Conservation (phyloP, 2,329 filamentous ascomycete genomes). For the Microcyclospora tardicrescens region DNA sequence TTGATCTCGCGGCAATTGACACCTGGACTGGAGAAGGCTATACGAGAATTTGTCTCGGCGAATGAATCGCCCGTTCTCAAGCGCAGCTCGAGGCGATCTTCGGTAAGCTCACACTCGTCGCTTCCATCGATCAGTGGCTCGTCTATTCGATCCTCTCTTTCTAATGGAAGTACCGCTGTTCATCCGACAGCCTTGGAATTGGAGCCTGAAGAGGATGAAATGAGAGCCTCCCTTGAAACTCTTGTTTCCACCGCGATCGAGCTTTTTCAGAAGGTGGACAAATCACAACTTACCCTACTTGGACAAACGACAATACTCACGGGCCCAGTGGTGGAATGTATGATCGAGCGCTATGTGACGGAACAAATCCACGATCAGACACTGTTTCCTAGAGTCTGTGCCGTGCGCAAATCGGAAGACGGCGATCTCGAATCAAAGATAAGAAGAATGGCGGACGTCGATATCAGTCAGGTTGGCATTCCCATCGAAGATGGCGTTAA, state of each 20-base stretch:
- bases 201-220: constrained; percentile 82
- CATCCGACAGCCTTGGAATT: constrained; percentile 48
- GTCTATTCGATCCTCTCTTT: constrained; percentile 23
- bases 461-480: constrained; percentile 89
- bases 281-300: constrained; percentile 81
- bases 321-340: constrained; percentile 75
- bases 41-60: constrained; percentile 75
- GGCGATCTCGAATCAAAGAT: constrained; percentile 80
- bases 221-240: constrained; percentile 79
- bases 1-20: constrained; percentile 97
- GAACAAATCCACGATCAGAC: constrained; percentile 80
- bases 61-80: constrained; percentile 69
- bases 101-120: constrained; percentile 22
- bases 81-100: constrained; percentile 21
- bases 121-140: constrained; percentile 21
- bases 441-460: constrained; percentile 82
- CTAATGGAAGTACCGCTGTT: constrained; percentile 26
- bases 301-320: constrained; percentile 90
- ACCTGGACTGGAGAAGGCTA: constrained; percentile 73
- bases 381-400: constrained; percentile 70
- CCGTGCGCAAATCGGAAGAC: constrained; percentile 69
- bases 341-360: constrained; percentile 89
- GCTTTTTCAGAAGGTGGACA: constrained; percentile 88
- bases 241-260: constrained; percentile 90
- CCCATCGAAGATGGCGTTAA: constrained; percentile 63